phyloP scores from a whole-genome alignment of 75 land plant genomes.

The Ceratopteris richardii region DNA sequence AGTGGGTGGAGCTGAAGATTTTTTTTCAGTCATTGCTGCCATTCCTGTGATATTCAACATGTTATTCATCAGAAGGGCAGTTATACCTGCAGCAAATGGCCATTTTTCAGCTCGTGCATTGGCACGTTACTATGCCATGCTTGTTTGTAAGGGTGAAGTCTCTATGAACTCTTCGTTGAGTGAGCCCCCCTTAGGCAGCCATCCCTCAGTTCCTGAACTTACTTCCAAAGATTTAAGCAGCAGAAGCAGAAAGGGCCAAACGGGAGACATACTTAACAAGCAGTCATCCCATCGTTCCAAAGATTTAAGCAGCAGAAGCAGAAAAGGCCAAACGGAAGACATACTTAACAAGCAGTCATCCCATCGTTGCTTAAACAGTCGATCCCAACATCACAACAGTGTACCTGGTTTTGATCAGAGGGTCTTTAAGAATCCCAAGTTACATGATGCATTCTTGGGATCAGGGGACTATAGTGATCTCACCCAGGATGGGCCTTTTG shows the following conservation, averaged over 20 bases:
- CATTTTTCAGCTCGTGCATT: conserved; percentile 97
- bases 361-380: no score
- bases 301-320: conserved; percentile 2
- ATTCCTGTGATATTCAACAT: conserved; percentile 73
- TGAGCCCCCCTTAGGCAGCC: conserved; percentile 72
- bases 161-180: conserved; percentile 56
- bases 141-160: conserved; percentile 34
- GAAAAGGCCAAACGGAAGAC: no score
- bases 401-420: neutral
- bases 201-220: conserved; percentile 54
- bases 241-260: neutral
- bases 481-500: conserved; percentile 46
- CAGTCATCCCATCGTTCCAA: conserved; percentile 2
- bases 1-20: conserved; percentile 18
- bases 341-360: no score
- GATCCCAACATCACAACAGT: no score
- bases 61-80: conserved; percentile 66
- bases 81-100: conserved; percentile 93
- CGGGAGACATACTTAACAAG: no score
- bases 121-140: conserved; percentile 86
- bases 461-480: conserved; percentile 46
- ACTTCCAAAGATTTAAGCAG: conserved; percentile 13
- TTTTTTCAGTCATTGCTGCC: conserved; percentile 25
- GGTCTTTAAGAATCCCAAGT: conserved; percentile 41
- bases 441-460: conserved; percentile 78